phyloP scores from a whole-genome alignment of 2,329 filamentous ascomycete species.

The Hypoxylon sp. region DNA sequence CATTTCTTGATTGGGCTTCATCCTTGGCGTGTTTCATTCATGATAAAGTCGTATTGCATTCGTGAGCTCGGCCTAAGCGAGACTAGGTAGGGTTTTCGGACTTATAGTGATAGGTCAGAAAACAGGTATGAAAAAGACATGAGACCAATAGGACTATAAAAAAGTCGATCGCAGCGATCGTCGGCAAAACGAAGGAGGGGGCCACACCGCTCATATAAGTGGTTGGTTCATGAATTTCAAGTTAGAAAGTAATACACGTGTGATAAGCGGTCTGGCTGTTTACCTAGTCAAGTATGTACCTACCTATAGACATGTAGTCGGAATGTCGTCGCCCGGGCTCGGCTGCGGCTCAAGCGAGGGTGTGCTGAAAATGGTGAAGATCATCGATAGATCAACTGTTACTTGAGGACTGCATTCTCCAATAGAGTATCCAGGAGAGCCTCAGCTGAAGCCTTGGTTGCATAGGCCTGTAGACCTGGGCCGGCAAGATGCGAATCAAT shows the following conservation, averaged over 20 bases:
- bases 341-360: conserved; percentile 44
- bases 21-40: conserved; percentile 2
- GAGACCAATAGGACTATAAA: conserved; percentile 16
- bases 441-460: conserved; percentile 38
- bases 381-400: conserved; percentile 42
- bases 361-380: conserved; percentile 40
- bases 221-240: conserved; percentile 12
- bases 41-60: conserved; percentile 2
- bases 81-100: not conserved
- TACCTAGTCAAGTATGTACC: too few species aligned
- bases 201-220: conserved; percentile 23
- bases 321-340: conserved; percentile 41
- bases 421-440: conserved; percentile 32
- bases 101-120: not conserved
- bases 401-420: conserved; percentile 37
- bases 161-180: conserved; percentile 11
- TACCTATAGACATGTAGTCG: conserved; percentile 38
- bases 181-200: conserved; percentile 20
- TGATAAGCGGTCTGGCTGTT: conserved; percentile 36
- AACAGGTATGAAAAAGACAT: conserved; percentile 1
- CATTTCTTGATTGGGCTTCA: not conserved
- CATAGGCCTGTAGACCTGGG: conserved; percentile 34
- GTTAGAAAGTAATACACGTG: conserved; percentile 33
- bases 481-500: conserved; percentile 30
- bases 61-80: conserved; percentile 2